Conservation (phyloP, 768 basidiomycete genomes). For the Vishniacozyma victoriae region DNA sequence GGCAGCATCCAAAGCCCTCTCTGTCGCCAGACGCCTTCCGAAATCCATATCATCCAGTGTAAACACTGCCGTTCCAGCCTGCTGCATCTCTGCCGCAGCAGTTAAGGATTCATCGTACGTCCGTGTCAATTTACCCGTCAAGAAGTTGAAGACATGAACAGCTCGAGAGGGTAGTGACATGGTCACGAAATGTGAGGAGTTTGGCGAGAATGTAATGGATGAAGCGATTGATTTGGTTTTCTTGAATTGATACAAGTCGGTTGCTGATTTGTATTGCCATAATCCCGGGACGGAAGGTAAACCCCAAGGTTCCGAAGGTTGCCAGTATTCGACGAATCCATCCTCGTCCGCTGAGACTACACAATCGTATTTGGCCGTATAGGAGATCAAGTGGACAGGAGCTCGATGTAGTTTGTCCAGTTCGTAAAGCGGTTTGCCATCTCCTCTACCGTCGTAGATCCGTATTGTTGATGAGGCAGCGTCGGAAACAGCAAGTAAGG, state of each 20-base stretch:
- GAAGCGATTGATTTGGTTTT: conserved; percentile 91
- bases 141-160: conserved; percentile 87
- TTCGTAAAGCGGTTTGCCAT: conserved; percentile 67
- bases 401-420: conserved; percentile 73
- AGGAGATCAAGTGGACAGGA: conserved; percentile 91
- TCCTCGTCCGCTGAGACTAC: conserved; percentile 91
- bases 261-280: conserved; percentile 86
- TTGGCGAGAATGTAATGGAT: conserved; percentile 83
- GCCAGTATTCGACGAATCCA: conserved; percentile 96
- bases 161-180: conserved; percentile 86
- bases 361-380: conserved; percentile 80
- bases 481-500: conserved; percentile 87
- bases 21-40: conserved; percentile 85
- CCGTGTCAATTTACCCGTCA: conserved; percentile 78
- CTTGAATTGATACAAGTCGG: conserved; percentile 96
- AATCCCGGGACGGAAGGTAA: conserved; percentile 69
- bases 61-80: conserved; percentile 87
- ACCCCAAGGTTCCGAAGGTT: conserved; percentile 79
- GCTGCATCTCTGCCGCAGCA: conserved; percentile 97
- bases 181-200: conserved; percentile 81
- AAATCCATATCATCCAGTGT: conserved; percentile 99
- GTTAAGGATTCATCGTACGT: conserved; percentile 91
- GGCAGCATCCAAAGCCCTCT: conserved; percentile 72
- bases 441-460: conserved; percentile 88
- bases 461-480: conserved; percentile 65